Base-by-base conservation (phyloP, 139 green algal species). In the Chlamydomonas schloesseri region DNA sequence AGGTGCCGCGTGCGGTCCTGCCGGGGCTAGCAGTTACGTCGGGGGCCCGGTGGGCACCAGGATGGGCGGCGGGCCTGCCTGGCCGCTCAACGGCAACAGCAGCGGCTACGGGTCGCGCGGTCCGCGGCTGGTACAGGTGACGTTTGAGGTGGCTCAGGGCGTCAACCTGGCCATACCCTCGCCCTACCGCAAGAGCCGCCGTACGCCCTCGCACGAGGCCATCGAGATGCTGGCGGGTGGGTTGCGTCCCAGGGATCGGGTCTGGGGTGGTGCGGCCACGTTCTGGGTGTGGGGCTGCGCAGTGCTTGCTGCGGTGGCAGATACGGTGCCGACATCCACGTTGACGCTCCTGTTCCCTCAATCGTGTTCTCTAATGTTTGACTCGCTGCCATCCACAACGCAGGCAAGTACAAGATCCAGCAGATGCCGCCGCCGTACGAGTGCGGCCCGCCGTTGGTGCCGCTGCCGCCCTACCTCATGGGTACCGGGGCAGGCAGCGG, bases 201-300 rank as follows among this genome's bases (percentile, higher is more conserved):
- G 96, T n/a, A 95, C 96, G 73, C 96, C 96, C 1, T 97, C 94
- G 0, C 65, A 92, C 2, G 96, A 98, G 80, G 96, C 96, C 0
- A 88, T 94, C 46, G 86, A 89, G 55, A 47, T 75, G 37, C 73
- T 93, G 5, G 90, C 90, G 13, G 88, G 71, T 68, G 68, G 71
- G 74, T 36, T 3, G 64, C 3, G 3, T 29, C 24, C 8, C 23
- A 8, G 23, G 37, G 60, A 3, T 69, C 65, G 72, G 78, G 67
- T n/a, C n/a, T n/a, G n/a, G n/a, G n/a, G n/a, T n/a, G n/a, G n/a
- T n/a, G n/a, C n/a, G n/a, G n/a, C n/a, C n/a, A n/a, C n/a, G n/a
- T n/a, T n/a, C n/a, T n/a, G 46, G 53, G 21, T 24, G 36, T 15
- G 14, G 37, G 70, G 23, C 50, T 50, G 62, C 50, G 37, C 29